These are phyloP conservation scores for Penicillium malachiteum DNA, from an alignment of 495 filamentous ascomycete species.

Conservation along the genomic window DNA sequence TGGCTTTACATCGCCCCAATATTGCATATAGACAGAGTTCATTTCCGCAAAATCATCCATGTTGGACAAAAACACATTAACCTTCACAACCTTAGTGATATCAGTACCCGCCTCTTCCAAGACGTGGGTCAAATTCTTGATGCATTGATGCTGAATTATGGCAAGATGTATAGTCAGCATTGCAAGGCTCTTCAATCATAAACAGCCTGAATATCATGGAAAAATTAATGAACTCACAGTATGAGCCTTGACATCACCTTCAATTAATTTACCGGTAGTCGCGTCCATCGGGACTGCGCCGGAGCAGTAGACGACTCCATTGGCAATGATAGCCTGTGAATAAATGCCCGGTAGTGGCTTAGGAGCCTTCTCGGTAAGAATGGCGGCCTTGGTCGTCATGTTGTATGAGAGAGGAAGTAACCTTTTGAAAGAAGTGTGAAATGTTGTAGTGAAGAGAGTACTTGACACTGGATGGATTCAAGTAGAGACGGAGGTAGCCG, in stretches of 20 bases:
- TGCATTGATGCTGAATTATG: constrained; percentile 37
- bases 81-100: constrained; percentile 66
- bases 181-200: neutral
- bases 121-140: constrained; percentile 65
- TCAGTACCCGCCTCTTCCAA: constrained; percentile 62
- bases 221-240: constrained; percentile 36
- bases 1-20: constrained; percentile 59
- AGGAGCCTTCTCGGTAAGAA: constrained; percentile 52
- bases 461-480: no score
- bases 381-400: neutral
- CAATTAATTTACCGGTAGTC: constrained; percentile 41
- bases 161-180: neutral
- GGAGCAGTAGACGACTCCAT: constrained; percentile 59
- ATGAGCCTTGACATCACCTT: constrained; percentile 50
- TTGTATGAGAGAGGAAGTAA: no score
- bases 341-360: constrained; percentile 52
- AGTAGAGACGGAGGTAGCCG: no score
- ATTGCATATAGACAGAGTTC: constrained; percentile 44
- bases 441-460: neutral
- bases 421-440: no score
- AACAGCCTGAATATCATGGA: neutral
- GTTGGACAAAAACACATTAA: constrained; percentile 65
- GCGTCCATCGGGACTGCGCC: constrained; percentile 50
- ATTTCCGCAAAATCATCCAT: constrained; percentile 66
- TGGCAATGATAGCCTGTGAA: constrained; percentile 56